Percentiles rank a stretch among this genome's conserved stretches.
Conservation (phyloP, 2,329 filamentous ascomycete species). For the Claviceps sp. region DNA sequence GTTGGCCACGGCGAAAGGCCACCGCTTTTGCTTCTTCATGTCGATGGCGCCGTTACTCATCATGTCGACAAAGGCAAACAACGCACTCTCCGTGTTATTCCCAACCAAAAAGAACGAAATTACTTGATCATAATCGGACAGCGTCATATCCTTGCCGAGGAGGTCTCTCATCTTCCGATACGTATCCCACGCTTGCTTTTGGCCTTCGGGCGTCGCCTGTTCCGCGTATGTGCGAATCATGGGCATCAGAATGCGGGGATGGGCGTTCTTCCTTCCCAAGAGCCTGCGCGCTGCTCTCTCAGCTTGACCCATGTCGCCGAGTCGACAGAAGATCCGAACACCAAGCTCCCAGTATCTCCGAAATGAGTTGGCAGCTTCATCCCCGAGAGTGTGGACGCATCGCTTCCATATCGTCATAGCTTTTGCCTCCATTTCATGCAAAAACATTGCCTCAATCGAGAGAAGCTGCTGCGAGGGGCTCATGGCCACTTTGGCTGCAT, state of each 20-base stretch:
- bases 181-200: slow-evolving; percentile 48
- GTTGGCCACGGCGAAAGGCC: slow-evolving; percentile 45
- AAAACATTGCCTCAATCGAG: slow-evolving; percentile 55
- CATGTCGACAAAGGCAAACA: slow-evolving; percentile 79
- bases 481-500: slow-evolving; percentile 40
- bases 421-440: slow-evolving; percentile 43
- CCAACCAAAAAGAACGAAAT: slow-evolving; percentile 57
- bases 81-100: slow-evolving; percentile 50
- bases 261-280: slow-evolving; percentile 28
- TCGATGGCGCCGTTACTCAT: slow-evolving; percentile 51
- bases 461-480: slow-evolving; percentile 46
- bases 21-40: slow-evolving; percentile 26
- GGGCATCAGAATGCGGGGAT: slow-evolving; percentile 47
- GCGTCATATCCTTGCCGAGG: slow-evolving; percentile 46
- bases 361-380: slow-evolving; percentile 29
- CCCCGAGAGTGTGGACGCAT: slow-evolving; percentile 38
- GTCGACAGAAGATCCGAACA: slow-evolving; percentile 46
- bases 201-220: slow-evolving; percentile 29
- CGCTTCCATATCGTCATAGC: slow-evolving; percentile 53
- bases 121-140: slow-evolving; percentile 65
- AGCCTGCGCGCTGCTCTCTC: slow-evolving; percentile 41
- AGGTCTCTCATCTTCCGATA: slow-evolving; percentile 52
- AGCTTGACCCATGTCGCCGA: slow-evolving; percentile 45
- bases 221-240: slow-evolving; percentile 57
- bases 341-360: slow-evolving; percentile 51